Conservation (phyloP, 768 basidiomycete species). For the Dendrothele bispora region DNA sequence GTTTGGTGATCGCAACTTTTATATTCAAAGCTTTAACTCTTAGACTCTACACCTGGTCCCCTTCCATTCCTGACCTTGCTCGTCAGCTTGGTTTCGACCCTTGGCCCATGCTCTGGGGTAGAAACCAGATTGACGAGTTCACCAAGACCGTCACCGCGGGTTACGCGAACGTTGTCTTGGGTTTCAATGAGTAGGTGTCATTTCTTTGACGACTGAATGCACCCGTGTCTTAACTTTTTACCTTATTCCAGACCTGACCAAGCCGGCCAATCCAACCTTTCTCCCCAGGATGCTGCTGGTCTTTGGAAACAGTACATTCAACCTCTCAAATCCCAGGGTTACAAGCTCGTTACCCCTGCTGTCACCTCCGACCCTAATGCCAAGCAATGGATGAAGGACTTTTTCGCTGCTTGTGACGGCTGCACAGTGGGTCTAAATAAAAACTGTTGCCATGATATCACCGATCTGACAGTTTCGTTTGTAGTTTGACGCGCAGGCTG, state of each 20-base stretch:
- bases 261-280: slow-evolving; percentile 58
- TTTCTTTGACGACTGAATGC: neutral
- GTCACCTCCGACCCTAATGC: slow-evolving; percentile 62
- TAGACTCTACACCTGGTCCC: slow-evolving; percentile 70
- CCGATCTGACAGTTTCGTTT: too few species aligned
- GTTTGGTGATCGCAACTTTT: neutral
- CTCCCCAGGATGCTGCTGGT: slow-evolving; percentile 43
- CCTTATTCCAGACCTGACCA: slow-evolving; percentile 62
- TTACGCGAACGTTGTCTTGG: slow-evolving; percentile 52
- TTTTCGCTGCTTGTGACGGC: slow-evolving; percentile 50
- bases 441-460: neutral
- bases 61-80: slow-evolving; percentile 41
- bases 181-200: slow-evolving; percentile 71
- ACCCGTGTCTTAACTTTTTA: neutral
- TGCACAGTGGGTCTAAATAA: slow-evolving; percentile 48
- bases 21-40: neutral
- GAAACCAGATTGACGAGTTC: slow-evolving; percentile 49
- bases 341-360: slow-evolving; percentile 63
- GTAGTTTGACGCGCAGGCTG: slow-evolving; percentile 57
- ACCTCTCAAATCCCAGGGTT: slow-evolving; percentile 57
- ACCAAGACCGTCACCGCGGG: slow-evolving; percentile 43
- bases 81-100: slow-evolving; percentile 49
- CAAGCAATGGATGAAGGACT: slow-evolving; percentile 61
- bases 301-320: slow-evolving; percentile 65
- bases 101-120: slow-evolving; percentile 74